Base-by-base conservation (phyloP, 1,284 basidiomycete species). In the Mycena citricolor region DNA sequence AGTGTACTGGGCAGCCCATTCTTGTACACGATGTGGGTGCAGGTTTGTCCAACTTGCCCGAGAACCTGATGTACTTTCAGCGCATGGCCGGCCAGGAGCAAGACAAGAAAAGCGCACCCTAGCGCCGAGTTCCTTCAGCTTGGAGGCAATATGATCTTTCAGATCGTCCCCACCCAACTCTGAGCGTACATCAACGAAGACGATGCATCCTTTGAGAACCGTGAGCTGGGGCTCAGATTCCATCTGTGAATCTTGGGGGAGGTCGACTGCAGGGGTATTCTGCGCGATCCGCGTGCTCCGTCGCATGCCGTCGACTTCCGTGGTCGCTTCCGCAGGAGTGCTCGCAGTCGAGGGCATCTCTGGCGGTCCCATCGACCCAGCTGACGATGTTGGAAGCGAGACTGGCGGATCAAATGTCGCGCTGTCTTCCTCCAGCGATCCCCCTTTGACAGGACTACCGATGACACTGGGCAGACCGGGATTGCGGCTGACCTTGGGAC, bases 21-120 rank as follows among this genome's bases (percentile, higher is more conserved):
- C 72, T 95, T 97, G 67, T 80, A 97, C 13, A 97, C 79, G 47
- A 97, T 82, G 63, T 97, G 94, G 0, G 93, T 95, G 56, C 88
- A 87, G 4, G 77, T 84, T 66, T 86, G 77, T n/a, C 83, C 82
- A 2, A 83, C 77, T 17, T 80, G 71, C 25, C 70, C 66, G 52
- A 83, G 64, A 20, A 84, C 74, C 83, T 86, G 51, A 17, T 28
- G 34, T 22, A 44, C 32, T 25, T 16, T 33, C 17, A 38, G 11
- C 22, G 21, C 8, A 38, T 19, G 21, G 20, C 24, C 21, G 26
- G 16, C 23, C 25, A 40, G 30, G 21, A 23, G 4, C 28, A 42
- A 20, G 6, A 32, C 14, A 28, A 35, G 23, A 23, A 39, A 28
- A n/a, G 65, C 77, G 55, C 55, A 94, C 93, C 74, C 80, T 83